Evolutionary conservation across 2,329 filamentous ascomycete species (phyloP), one percentile per base, ranked within the genome.

Genomic region (Claviceps paspali): DNA sequence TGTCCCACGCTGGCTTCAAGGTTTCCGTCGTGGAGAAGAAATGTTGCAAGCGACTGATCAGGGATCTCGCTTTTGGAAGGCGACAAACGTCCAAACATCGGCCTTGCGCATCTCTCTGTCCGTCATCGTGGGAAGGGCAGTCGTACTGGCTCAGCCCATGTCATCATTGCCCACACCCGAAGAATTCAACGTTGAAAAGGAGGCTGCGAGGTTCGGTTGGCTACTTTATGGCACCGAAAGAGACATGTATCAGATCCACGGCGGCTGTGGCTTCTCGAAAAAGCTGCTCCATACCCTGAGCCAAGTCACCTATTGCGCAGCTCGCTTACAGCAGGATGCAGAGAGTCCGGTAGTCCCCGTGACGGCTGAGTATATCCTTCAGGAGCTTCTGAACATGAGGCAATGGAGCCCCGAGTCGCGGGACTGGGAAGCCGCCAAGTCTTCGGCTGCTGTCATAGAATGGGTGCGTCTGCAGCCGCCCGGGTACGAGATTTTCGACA

Each of bases 251-350:
- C 50, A 60, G 36, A 59, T 63, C 4, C 60, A 63, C 32, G 60
- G 60, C 7, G 59, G 57, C 0, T 63, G 59, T 33, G 60, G 60
- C 8, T 62, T 62, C 38, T 62, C 59, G 0, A 60, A 58, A 36
- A 57, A 53, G 29, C 45, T 63, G 4, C 48, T 63, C 17, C 52
- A 61, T 33, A 49, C 47, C 9, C 49, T 62, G 29, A 55, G 55
- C 29, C 56, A 60, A 31, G 54, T 62, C 23, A 60, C 60, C 4
- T 56, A 56, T 37, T 51, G 56, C 26, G 49, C 57, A 15, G 51
- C 57, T 4, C 49, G 54, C 9, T 35, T 60, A 21, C 45, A 50
- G 23, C 56, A 61, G 33, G 52, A 60, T 14, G 48, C 47, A 1
- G 49, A 52, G 12, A 56, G 47, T 34, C 41, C 46, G 7, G 45